A percentile compares a stretch with the other conserved stretches of the same genome.
These are phyloP conservation scores for Henckelia pumila DNA, from an alignment of 257 asterid genomes.

Conservation along the genomic window DNA sequence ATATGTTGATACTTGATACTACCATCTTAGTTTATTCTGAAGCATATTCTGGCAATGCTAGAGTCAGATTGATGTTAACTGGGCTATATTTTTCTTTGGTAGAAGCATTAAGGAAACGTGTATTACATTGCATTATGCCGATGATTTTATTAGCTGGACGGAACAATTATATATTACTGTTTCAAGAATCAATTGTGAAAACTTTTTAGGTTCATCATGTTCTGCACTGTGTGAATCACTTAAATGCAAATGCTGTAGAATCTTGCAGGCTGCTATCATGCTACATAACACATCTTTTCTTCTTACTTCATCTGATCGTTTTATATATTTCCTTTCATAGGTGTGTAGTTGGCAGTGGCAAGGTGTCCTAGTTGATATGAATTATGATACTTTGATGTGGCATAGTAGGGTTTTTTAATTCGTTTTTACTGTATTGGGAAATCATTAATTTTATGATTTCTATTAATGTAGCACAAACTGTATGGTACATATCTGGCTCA, in stretches of 20 bases:
- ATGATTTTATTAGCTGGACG: background rate
- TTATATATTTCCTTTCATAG: background rate
- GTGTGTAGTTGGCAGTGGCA: background rate
- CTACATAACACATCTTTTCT: background rate
- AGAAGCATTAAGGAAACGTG: background rate
- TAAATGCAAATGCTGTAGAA: background rate
- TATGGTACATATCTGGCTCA: background rate
- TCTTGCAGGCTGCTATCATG: conserved; percentile 8
- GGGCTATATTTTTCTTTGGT: background rate
- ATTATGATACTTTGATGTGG: background rate
- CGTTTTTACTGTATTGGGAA: background rate
- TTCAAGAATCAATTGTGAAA: background rate
- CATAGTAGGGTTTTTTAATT: no score
- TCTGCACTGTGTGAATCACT: background rate
- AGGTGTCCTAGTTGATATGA: background rate
- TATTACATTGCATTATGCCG: background rate
- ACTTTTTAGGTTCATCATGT: background rate
- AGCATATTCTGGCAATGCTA: background rate
- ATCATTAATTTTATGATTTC: background rate
- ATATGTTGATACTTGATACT: conserved; percentile 6
- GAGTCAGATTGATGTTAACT: background rate
- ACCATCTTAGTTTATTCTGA: background rate
- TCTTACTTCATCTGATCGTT: conserved; percentile 1
- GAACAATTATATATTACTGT: background rate
- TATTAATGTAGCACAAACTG: background rate